phyloP scores from a whole-genome alignment of 768 basidiomycete species.

The Coprinellus micaceus region DNA sequence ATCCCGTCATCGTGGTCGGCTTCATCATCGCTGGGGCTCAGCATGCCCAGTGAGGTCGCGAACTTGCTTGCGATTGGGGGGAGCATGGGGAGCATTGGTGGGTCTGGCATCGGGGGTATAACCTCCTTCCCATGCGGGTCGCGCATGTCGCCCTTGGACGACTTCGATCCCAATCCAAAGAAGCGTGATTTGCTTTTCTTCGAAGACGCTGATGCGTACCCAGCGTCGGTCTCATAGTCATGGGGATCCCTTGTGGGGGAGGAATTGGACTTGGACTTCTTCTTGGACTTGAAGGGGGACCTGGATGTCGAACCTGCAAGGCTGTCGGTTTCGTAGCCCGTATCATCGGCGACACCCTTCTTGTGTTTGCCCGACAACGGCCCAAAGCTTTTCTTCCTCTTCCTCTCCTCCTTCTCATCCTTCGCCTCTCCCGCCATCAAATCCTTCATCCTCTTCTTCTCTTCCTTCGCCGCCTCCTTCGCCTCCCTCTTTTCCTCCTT shows the following conservation, averaged over 20 bases:
- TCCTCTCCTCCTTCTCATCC: slow-evolving; percentile 19
- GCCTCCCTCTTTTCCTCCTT: slow-evolving; percentile 23
- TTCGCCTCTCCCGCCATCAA: slow-evolving; percentile 17
- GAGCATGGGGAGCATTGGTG: neutral
- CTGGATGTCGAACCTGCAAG: slow-evolving; percentile 12
- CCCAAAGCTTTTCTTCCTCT: slow-evolving; percentile 7
- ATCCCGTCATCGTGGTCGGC: too few species aligned
- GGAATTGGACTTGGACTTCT: slow-evolving; percentile 24
- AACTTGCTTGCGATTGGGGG: slow-evolving; percentile 49
- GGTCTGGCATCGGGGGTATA: slow-evolving; percentile 20
- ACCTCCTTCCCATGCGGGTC: slow-evolving; percentile 18
- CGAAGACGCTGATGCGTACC: slow-evolving; percentile 21
- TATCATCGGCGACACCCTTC: slow-evolving; percentile 6
- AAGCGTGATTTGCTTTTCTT: slow-evolving; percentile 40
- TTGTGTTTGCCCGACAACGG: slow-evolving; percentile 18
- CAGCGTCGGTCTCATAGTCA: slow-evolving; percentile 41
- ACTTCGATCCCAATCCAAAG: slow-evolving; percentile 40
- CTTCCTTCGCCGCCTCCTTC: slow-evolving; percentile 9
- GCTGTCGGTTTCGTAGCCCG: slow-evolving; percentile 28
- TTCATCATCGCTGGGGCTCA: too few species aligned
- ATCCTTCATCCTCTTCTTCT: slow-evolving; percentile 21
- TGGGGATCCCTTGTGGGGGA: slow-evolving; percentile 14
- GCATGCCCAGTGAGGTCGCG: slow-evolving; percentile 35
- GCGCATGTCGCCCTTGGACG: slow-evolving; percentile 34
- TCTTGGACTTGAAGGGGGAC: slow-evolving; percentile 19